Base-by-base conservation (phyloP, 192 early-diverging fungal species). In the Umbelopsis sp. region DNA sequence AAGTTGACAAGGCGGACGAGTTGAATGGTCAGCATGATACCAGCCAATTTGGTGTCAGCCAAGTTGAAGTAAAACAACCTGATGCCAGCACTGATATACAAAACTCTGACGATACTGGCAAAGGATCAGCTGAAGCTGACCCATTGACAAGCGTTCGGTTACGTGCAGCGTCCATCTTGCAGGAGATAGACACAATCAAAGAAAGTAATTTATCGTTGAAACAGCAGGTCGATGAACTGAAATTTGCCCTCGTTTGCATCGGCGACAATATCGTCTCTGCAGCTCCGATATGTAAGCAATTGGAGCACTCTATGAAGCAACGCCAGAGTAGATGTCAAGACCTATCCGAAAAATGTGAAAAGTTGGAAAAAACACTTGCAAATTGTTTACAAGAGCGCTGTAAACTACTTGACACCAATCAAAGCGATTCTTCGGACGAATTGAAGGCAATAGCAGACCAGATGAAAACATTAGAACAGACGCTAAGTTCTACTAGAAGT, bases 181-280 rank as follows among this genome's bases (percentile, higher is more conserved):
- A 50, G 12, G 76, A 78, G 23, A 73, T 73, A 1, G 76, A 78
- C 44, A 16, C 46, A 16, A 70, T 73, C 48, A 78, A 72, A 52
- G 72, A 78, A 20, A 49, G 70, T 12, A 68, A 72, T 4, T 70
- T 67, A 13, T 46, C 35, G 2, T 21, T 73, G 48, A 78, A 72
- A 47, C 76, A 78, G 30, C 76, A 73, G 21, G 27, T 66, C 12
- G 67, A 51, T 10, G 71, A 72, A 16, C 44, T 78, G 2, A 64
- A 78, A 44, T 64, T 78, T 49, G 71, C 72, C 10, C 30, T 66
- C 23, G 58, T 70, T n/a, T 30, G 52, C 5, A 33, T 70, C 12
- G 64, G 68, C 0, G 71, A 78, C 22, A 35, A 71, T 16, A 46
- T 49, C 16, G 65, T 69, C 23, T 73, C 69, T 41, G 64, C 67